These are phyloP conservation scores for Kluyveromyces sp. DNA, from an alignment of 1,139 yeast genomes.

Conservation along the genomic window DNA sequence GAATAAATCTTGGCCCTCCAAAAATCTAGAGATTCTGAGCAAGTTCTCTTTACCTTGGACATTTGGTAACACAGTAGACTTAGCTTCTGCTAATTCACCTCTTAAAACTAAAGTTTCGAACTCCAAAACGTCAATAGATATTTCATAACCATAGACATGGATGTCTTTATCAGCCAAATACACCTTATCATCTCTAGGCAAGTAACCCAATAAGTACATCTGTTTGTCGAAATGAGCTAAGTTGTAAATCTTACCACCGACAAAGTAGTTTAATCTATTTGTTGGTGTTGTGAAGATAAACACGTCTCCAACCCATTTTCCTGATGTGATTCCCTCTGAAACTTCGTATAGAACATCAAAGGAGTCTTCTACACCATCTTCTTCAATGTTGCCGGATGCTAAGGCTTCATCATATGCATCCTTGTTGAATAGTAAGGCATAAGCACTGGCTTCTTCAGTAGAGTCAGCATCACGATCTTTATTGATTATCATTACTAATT, in stretches of 20 bases:
- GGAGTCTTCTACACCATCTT: slow-evolving; percentile 81
- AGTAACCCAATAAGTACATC: slow-evolving; percentile 80
- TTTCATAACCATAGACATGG: slow-evolving; percentile 71
- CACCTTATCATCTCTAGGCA: slow-evolving; percentile 82
- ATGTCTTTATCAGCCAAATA: slow-evolving; percentile 88
- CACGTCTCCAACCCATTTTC: slow-evolving; percentile 96
- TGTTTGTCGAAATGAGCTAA: slow-evolving; percentile 89
- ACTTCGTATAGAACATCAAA: slow-evolving; percentile 81
- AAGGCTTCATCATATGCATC: slow-evolving; percentile 60
- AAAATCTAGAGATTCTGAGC: slow-evolving; percentile 79
- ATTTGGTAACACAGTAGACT: slow-evolving; percentile 54
- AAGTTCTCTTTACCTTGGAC: slow-evolving; percentile 61
- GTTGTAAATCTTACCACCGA: slow-evolving; percentile 88
- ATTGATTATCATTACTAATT: slow-evolving; percentile 69
- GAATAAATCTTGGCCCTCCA: slow-evolving; percentile 84
- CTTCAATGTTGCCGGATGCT: slow-evolving; percentile 46
- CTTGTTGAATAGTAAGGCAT: slow-evolving; percentile 66
- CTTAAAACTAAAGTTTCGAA: slow-evolving; percentile 92
- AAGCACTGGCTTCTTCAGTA: slow-evolving; percentile 51
- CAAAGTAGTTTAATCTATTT: slow-evolving; percentile 85
- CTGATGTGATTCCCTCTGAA: slow-evolving; percentile 74
- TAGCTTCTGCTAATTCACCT: slow-evolving; percentile 78
- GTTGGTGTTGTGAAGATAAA: slow-evolving; percentile 81
- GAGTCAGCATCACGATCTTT: slow-evolving; percentile 26
- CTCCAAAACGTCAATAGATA: slow-evolving; percentile 81